These are phyloP conservation scores for Gremmenia infestans DNA, from an alignment of 2,329 filamentous ascomycete species.

Conservation along the genomic window DNA sequence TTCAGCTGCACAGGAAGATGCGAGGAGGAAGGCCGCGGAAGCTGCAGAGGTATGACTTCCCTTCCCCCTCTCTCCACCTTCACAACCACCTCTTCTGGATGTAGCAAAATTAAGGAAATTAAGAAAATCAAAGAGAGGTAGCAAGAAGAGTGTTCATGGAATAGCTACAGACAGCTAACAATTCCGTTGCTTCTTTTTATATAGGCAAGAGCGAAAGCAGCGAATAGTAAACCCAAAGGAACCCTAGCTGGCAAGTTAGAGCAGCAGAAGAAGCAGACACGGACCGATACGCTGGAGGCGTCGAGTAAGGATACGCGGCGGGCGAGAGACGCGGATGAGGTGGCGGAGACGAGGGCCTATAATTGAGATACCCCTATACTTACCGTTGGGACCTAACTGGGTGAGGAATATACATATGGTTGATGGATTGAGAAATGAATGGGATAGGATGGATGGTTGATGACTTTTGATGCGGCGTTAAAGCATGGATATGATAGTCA, in stretches of 20 bases:
- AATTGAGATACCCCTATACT: slow-evolving; percentile 36
- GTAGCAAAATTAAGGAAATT: not conserved
- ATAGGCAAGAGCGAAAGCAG: slow-evolving; percentile 63
- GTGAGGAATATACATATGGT: not conserved
- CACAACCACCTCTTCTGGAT: too few relatives aligned
- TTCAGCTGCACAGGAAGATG: slow-evolving; percentile 44
- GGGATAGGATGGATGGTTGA: too few relatives aligned
- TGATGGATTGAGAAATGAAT: not conserved
- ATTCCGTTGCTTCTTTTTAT: not conserved
- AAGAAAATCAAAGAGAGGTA: not conserved
- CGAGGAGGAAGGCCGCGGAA: slow-evolving; percentile 67
- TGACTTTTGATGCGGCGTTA: too few relatives aligned
- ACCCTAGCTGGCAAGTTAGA: slow-evolving; percentile 68
- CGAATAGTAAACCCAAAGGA: slow-evolving; percentile 47
- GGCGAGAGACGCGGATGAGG: slow-evolving; percentile 61
- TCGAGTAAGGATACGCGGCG: slow-evolving; percentile 59
- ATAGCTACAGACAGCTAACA: too few relatives aligned
- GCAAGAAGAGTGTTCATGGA: slow-evolving; percentile 1
- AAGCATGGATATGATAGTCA: too few relatives aligned
- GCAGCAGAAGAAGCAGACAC: slow-evolving; percentile 71
- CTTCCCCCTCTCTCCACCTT: too few relatives aligned
- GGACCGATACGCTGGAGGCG: slow-evolving; percentile 61
- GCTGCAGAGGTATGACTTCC: slow-evolving; percentile 70
- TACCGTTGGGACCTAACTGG: not conserved
- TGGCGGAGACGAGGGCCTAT: slow-evolving; percentile 51